phyloP scores from a whole-genome alignment of 257 asterid genomes.

The Echites panduratus region DNA sequence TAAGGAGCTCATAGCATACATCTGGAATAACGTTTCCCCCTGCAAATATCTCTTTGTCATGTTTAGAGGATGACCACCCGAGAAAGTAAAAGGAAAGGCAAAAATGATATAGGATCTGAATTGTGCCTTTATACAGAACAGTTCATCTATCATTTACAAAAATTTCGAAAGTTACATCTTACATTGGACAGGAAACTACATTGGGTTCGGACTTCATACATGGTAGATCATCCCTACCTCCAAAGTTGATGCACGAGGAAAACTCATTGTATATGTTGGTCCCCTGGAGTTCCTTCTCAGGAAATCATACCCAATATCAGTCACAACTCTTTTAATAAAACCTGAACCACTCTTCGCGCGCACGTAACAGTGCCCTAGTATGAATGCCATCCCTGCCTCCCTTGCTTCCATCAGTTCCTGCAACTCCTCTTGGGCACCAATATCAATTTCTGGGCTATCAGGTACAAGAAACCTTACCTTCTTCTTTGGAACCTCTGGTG shows the following conservation, averaged over 20 bases:
- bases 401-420: conserved; percentile 75
- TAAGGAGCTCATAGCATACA: too few species aligned
- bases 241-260: conserved; percentile 80
- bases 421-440: conserved; percentile 41
- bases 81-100: background rate
- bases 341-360: conserved; percentile 77
- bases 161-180: background rate
- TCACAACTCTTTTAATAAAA: conserved; percentile 52
- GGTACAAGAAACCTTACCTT: conserved; percentile 71
- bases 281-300: conserved; percentile 71
- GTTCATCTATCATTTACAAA: conserved; percentile 14
- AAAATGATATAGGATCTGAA: background rate
- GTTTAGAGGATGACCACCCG: too few species aligned
- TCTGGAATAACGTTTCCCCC: background rate
- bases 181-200: background rate
- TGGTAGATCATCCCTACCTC: conserved; percentile 94
- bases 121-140: conserved; percentile 20
- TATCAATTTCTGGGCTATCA: conserved; percentile 45
- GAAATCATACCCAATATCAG: conserved; percentile 72
- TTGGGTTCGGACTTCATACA: conserved; percentile 37
- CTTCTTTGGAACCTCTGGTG: conserved; percentile 41
- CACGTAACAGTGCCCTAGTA: conserved; percentile 74
- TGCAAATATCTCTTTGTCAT: background rate
- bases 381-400: conserved; percentile 89
- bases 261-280: conserved; percentile 70